Percentiles rank a stretch among this genome's conserved stretches.
These are phyloP conservation scores for Nematocida ironsii DNA, from an alignment of 371 early-diverging fungal species.

Conservation along the genomic window DNA sequence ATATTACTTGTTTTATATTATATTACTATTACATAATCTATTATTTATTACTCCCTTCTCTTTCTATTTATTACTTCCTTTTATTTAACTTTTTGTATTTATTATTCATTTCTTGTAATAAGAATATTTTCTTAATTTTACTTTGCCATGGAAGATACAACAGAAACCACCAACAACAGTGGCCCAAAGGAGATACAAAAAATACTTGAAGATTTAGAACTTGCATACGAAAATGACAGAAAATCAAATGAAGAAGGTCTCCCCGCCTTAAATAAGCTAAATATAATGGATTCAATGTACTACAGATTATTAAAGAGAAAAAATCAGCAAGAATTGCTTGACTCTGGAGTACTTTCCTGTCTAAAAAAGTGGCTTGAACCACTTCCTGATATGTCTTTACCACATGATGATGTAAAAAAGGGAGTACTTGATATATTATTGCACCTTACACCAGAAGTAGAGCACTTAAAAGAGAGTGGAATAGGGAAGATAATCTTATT, in stretches of 20 bases:
- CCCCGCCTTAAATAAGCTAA: slow-evolving; percentile 73
- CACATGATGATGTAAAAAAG: slow-evolving; percentile 81
- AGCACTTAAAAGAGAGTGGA: slow-evolving; percentile 79
- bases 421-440: slow-evolving; percentile 76
- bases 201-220: slow-evolving; percentile 35
- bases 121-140: neutral
- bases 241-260: slow-evolving; percentile 47
- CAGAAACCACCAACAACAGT: slow-evolving; percentile 2
- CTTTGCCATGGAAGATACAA: slow-evolving; percentile 19
- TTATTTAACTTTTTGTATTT: neutral
- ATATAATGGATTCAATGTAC: slow-evolving; percentile 75
- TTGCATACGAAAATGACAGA: slow-evolving; percentile 13
- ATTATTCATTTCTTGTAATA: neutral
- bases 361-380: slow-evolving; percentile 91
- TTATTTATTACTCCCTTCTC: too few species aligned
- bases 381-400: slow-evolving; percentile 83
- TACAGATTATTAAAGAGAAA: slow-evolving; percentile 74
- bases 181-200: slow-evolving; percentile 14
- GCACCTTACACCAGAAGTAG: slow-evolving; percentile 77
- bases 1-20: too few species aligned
- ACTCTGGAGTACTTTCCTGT: slow-evolving; percentile 79
- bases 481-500: slow-evolving; percentile 87
- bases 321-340: slow-evolving; percentile 71
- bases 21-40: too few species aligned
- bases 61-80: too few species aligned